Base-by-base conservation (phyloP, 2,329 filamentous ascomycete genomes). In the Apiospora koreana region DNA sequence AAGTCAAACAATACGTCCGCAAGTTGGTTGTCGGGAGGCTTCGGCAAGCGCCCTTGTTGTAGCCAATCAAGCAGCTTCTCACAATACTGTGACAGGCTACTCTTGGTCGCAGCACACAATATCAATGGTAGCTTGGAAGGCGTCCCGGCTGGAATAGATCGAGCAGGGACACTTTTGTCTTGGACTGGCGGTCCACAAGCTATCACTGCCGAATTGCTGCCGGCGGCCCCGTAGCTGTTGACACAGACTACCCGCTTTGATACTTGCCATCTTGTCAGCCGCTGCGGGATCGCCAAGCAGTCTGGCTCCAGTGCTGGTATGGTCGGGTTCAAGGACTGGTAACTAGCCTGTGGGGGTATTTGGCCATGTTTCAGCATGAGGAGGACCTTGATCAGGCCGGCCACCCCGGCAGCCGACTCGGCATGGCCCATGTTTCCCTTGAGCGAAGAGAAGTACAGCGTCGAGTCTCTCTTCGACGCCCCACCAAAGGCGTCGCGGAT, bases 181-280 rank as follows among this genome's bases (percentile, higher is more conserved):
- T 10, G 54, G 2, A 8, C 31, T 35, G 50, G 28, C 43, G 35
- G 65, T 21, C 31, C 65, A n/a, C 65, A 64, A 14, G 41, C 45
- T 31, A 75, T 54, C 4, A 75, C 28, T 4, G 72, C 73, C 3
- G 74, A 65, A 42, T 81, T 82, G n/a, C 76, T 78, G 0, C 81
- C 80, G 1, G 76, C 76, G 0, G 80, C 81, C 0, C 81, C 80
- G 64, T 82, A 82, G 73, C 79, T 82, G 72, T 82, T 82, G 70
- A 82, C 75, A 2, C 75, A 72, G 3, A 80, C 80, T 3, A 75
- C 68, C 1, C 74, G 76, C 82, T 0, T 82, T 82, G 1, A 67
- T 54, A 14, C 16, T 42, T 1, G 69, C 67, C 8, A 74, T 42
- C 78, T 76, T 82, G 42, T 4, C 75, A 71, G 10, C n/a, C 41